A percentile compares a stretch with the other conserved stretches of the same genome.
Conservation (phyloP, 2,329 filamentous ascomycete genomes). For the Colletotrichum orbiculare region DNA sequence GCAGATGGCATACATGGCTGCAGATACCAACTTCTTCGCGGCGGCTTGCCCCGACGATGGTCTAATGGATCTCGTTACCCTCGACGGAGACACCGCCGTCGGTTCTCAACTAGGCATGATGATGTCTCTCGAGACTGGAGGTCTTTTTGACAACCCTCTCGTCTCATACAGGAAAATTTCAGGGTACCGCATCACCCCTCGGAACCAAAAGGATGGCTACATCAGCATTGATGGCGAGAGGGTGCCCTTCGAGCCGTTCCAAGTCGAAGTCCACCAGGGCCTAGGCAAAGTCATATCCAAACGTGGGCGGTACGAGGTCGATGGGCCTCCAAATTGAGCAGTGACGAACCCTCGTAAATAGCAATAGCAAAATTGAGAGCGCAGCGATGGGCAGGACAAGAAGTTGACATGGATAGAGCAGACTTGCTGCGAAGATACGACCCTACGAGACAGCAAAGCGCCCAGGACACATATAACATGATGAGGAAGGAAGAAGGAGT, state of each 20-base stretch:
- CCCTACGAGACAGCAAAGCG: no score
- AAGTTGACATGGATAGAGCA: no score
- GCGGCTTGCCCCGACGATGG: constrained; percentile 86
- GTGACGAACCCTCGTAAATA: constrained; percentile 46
- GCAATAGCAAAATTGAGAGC: constrained; percentile 35
- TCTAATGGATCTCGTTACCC: constrained; percentile 83
- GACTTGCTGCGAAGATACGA: no score
- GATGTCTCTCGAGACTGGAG: constrained; percentile 75
- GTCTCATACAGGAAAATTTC: constrained; percentile 86
- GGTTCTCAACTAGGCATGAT: constrained; percentile 76
- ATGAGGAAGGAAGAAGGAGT: no score
- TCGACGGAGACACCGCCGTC: constrained; percentile 79
- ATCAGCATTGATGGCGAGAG: constrained; percentile 95
- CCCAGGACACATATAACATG: no score
- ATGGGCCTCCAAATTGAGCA: constrained; percentile 65
- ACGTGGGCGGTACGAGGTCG: constrained; percentile 76
- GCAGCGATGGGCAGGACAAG: not conserved
- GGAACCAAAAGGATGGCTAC: constrained; percentile 77
- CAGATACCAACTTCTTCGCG: constrained; percentile 88
- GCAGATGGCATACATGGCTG: constrained; percentile 90
- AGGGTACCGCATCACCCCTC: constrained; percentile 88
- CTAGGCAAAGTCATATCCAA: constrained; percentile 88
- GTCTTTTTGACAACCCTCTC: constrained; percentile 82
- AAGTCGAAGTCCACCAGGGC: constrained; percentile 86
- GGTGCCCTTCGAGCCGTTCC: constrained; percentile 88